Conservation (phyloP, 202 grass and related monocot species). For the Carex arenaria region DNA sequence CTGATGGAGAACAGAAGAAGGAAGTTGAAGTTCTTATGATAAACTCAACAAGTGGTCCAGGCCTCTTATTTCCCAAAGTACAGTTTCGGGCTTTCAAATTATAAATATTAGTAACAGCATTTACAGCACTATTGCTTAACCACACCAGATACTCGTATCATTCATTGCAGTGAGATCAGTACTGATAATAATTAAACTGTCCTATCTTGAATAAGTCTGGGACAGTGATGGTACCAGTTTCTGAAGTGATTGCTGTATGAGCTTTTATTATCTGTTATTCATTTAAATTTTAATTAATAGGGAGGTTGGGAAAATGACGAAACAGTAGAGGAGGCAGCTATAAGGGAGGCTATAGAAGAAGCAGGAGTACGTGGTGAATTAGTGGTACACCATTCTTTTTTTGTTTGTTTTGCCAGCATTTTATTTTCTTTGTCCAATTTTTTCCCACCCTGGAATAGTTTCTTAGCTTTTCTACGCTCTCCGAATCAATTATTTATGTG, state of each 20-base stretch:
- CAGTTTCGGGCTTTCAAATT: background rate
- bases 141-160: background rate
- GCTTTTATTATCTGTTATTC: background rate
- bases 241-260: background rate
- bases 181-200: background rate
- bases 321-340: slow-evolving; percentile 78
- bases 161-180: background rate
- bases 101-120: background rate
- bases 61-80: slow-evolving; percentile 83
- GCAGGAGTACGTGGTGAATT: slow-evolving; percentile 80
- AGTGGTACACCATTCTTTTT: slow-evolving; percentile 42
- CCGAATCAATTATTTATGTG: background rate
- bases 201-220: background rate
- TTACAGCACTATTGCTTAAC: background rate
- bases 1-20: slow-evolving; percentile 39
- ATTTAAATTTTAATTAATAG: slow-evolving; percentile 20
- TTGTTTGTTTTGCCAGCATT: background rate
- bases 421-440: background rate
- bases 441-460: background rate
- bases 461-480: background rate
- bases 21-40: slow-evolving; percentile 92
- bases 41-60: slow-evolving; percentile 66
- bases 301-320: slow-evolving; percentile 99
- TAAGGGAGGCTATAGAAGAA: slow-evolving; percentile 81
- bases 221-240: background rate